Evolutionary conservation across 352 stramenopile species (phyloP).

Genomic region (Phytophthora podocarpi): DNA sequence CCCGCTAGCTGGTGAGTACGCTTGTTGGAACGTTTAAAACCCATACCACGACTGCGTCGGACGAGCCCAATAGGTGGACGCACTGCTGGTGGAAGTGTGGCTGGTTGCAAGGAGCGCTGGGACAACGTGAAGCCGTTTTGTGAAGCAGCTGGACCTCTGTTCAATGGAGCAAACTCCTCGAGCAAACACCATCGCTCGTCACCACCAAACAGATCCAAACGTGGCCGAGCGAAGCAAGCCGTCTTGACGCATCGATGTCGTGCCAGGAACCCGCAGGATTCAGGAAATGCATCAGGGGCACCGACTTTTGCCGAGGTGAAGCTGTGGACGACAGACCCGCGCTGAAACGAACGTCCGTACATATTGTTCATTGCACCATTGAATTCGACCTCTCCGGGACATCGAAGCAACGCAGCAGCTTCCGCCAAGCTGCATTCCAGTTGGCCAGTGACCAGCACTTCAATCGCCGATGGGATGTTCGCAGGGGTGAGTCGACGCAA

Average conservation of each 20-base stretch:
- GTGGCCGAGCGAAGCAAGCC: constrained; percentile 31
- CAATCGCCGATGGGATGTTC: not conserved
- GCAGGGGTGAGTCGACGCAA: constrained; percentile 3
- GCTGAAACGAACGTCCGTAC: constrained; percentile 36
- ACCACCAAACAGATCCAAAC: constrained; percentile 28
- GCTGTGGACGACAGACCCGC: constrained; percentile 36
- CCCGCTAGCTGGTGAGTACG: constrained; percentile 12
- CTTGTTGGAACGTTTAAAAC: constrained; percentile 21
- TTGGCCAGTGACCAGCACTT: constrained; percentile 24
- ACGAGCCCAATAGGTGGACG: constrained; percentile 23
- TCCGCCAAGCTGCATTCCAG: constrained; percentile 29
- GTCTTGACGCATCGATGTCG: constrained; percentile 41
- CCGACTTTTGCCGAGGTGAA: constrained; percentile 1
- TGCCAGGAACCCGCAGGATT: not conserved
- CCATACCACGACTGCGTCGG: constrained; percentile 9
- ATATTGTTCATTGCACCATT: constrained; percentile 32
- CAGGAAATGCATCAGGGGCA: not conserved
- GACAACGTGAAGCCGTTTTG: constrained; percentile 25
- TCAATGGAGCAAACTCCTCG: constrained; percentile 17
- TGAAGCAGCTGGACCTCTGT: too few species aligned
- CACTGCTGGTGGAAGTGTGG: constrained; percentile 23
- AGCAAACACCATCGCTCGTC: constrained; percentile 41
- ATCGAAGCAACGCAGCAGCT: constrained; percentile 27
- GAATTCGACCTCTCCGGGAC: constrained; percentile 23
- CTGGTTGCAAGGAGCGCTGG: constrained; percentile 34